Evolutionary conservation across 1,284 basidiomycete species (phyloP), one percentile per base, ranked within the genome.

Genomic region (Heterobasidion annosum): DNA sequence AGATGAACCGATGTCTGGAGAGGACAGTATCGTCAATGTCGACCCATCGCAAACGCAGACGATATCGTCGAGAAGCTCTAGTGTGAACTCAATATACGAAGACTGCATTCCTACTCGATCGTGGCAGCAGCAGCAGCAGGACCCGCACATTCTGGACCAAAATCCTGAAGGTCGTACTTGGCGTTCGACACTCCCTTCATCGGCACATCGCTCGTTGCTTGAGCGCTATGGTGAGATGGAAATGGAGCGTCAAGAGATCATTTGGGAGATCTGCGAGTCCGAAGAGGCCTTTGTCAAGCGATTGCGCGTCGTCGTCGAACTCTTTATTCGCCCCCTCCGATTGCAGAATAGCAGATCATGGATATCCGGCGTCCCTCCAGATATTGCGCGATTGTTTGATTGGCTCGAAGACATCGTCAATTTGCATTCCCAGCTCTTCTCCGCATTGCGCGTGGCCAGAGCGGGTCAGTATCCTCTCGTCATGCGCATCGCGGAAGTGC

Each of bases 341-440:
- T 74, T 81, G 2, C 77, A 83, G 60, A 79, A 88, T 53, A 81
- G 76, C 45, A 76, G 75, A 57, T 63, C 73, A 2, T 95, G 92
- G 90, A 84, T 95, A 43, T 70, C 79, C 3, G 92, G 91, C 15
- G 77, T 95, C 16, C 90, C 91, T 0, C 59, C 71, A 0, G 77
- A 81, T 34, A 74, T 91, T 8, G 76, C 83, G 4, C 77, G 82
- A 15, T 73, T 93, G 33, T 83, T 95, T 58, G 91, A 93, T 65
- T 89, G 87, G 81, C 71, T 94, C 49, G 91, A 93, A 61, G 88
- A 90, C 59, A 90, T 96, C 57, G 73, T 85, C 12, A 82, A 85
- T 56, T 71, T 93, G 1, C 93, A 96, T 60, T 68, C 73, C 2
- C 77, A 83, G 56, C 72, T 94, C 25, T 73, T 76, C 5, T 70